A percentile compares a stretch with the other conserved stretches of the same genome.
These are phyloP conservation scores for Cokeromyces recurvatus DNA, from an alignment of 371 early-diverging fungal species.

Conservation along the genomic window DNA sequence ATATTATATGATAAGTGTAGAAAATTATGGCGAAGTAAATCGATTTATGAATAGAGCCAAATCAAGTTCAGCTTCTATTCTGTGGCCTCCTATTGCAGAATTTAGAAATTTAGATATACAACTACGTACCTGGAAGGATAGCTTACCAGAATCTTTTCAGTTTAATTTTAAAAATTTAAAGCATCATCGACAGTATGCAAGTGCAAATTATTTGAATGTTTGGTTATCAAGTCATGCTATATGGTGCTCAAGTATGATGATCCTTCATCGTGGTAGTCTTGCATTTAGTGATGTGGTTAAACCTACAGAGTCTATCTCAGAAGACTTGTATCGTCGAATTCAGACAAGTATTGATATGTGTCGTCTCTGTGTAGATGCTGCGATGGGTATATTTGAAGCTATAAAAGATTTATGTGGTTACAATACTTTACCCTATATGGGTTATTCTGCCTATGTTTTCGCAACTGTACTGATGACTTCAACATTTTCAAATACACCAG, in stretches of 20 bases:
- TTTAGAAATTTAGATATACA: slow-evolving; percentile 44
- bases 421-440: slow-evolving; percentile 36
- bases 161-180: slow-evolving; percentile 27
- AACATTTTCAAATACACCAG: slow-evolving; percentile 30
- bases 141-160: slow-evolving; percentile 27
- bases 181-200: slow-evolving; percentile 26
- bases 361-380: slow-evolving; percentile 31
- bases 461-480: slow-evolving; percentile 45
- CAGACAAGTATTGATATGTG: slow-evolving; percentile 31
- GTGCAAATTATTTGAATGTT: slow-evolving; percentile 21
- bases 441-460: slow-evolving; percentile 42
- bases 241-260: slow-evolving; percentile 36
- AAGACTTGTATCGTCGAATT: slow-evolving; percentile 21
- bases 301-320: slow-evolving; percentile 6
- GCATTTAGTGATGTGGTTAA: slow-evolving; percentile 31
- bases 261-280: slow-evolving; percentile 39
- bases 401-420: slow-evolving; percentile 33
- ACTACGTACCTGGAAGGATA: slow-evolving; percentile 32
- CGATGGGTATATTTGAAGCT: slow-evolving; percentile 30
- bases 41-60: slow-evolving; percentile 47
- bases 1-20: slow-evolving; percentile 25
- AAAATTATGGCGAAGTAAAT: slow-evolving; percentile 46
- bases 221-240: slow-evolving; percentile 37
- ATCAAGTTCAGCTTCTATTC: slow-evolving; percentile 26
- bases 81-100: slow-evolving; percentile 50